Conservation (phyloP, 106 monocot genomes). For the Dactylorhiza incarnata region DNA sequence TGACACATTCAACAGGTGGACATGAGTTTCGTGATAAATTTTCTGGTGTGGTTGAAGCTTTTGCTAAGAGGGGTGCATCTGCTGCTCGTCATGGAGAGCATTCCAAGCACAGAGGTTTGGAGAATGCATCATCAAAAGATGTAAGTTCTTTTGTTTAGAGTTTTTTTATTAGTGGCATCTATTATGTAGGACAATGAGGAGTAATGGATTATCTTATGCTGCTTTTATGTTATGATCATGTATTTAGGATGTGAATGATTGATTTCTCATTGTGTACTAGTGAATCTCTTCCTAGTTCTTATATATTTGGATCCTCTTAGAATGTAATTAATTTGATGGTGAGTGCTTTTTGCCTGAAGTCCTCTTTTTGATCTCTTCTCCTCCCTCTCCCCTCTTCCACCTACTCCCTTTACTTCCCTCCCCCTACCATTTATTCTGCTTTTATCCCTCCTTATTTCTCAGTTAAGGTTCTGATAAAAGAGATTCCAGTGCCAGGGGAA, state of each 20-base stretch:
- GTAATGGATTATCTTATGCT: neutral
- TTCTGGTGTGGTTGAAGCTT: slow-evolving; percentile 71
- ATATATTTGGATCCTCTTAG: neutral
- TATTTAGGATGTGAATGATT: neutral
- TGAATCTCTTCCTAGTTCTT: neutral
- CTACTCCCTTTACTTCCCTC: neutral
- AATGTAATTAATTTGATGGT: neutral
- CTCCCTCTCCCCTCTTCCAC: neutral
- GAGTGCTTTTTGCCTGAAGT: neutral
- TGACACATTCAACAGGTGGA: slow-evolving; percentile 31
- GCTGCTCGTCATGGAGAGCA: slow-evolving; percentile 41
- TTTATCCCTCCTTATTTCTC: neutral
- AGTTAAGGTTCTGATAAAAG: neutral
- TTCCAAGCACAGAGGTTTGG: slow-evolving; percentile 31
- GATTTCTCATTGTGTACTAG: neutral
- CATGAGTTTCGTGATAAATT: slow-evolving; percentile 65
- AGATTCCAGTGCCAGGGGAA: no score
- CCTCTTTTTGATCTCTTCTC: neutral
- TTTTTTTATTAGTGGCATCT: neutral
- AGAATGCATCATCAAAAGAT: slow-evolving; percentile 43
- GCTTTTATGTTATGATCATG: neutral
- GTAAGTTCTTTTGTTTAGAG: slow-evolving; percentile 18
- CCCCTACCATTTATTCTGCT: neutral
- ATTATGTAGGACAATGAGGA: neutral
- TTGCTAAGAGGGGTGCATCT: slow-evolving; percentile 49